Base-by-base conservation (phyloP, 169 alveolate species). In the Cryptosporidium xiaoi region DNA sequence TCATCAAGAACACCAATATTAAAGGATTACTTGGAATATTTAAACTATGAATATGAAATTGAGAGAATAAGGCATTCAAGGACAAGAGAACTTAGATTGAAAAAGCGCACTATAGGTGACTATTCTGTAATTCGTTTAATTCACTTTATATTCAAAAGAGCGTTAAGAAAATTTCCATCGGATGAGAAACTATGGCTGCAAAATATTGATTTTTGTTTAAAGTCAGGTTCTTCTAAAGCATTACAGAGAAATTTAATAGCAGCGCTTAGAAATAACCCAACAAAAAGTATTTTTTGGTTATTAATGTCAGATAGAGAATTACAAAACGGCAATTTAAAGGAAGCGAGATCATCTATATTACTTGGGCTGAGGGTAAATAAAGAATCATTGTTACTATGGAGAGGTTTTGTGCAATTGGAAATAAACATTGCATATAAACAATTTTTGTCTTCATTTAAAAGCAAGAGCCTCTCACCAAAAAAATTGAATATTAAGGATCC, bases 231-330 rank as follows among this genome's bases (percentile, higher is more conserved):
- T 58, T 77, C 87, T 15, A 77, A 62, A 29, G 71, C 71, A 7
- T 60, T 77, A 20, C 87, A 77, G 64, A 77, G 87, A 48, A 60
- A 40, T 77, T 36, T 77, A n/a, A 77, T 77, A 34, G 46, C 71
- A 36, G 87, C 87, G 2, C 71, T 77, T 7, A 56, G 69, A 40
- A 65, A 77, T 46, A 60, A 60, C 24, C 87, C 87, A 60, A 44
- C 16, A n/a, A 77, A 62, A 58, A 31, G 51, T 36, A 66, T 62
- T 46, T 60, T 77, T 27, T 77, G 87, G 87, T 53, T 77, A 20
- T 58, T 77, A n/a, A 77, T 77, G 87, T 56, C 87, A 34, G 87
- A 77, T 77, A 77, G 87, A 60, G 87, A 77, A 27, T 51, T 77
- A 27, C 87, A 77, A 60, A 77, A 62, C 50, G 87, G 87, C 12